phyloP scores from a whole-genome alignment of 306 rosid genomes.

The Corylus avellana region DNA sequence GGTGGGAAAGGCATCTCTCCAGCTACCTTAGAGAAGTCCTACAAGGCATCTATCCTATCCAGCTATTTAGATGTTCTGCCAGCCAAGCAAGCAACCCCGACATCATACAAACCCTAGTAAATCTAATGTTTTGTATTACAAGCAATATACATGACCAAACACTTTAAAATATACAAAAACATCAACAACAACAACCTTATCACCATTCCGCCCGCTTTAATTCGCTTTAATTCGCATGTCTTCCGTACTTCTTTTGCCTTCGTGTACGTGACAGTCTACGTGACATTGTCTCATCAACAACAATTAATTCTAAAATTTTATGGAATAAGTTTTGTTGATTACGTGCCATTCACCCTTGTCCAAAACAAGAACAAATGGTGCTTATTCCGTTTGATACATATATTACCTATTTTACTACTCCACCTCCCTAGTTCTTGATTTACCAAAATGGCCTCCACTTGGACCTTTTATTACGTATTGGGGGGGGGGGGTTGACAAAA shows the following conservation, averaged over 20 bases:
- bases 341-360: slow-evolving; percentile 28
- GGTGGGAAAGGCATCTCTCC: slow-evolving; percentile 60
- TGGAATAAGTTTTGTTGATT: background rate
- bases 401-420: slow-evolving; percentile 24
- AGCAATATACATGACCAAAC: slow-evolving; percentile 30
- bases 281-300: no score
- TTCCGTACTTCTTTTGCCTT: no score
- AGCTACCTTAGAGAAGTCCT: slow-evolving; percentile 37
- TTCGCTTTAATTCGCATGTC: no score
- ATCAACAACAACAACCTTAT: no score
- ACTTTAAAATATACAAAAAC: background rate
- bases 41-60: slow-evolving; percentile 60
- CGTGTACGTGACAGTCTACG: no score
- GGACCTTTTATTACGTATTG: background rate
- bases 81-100: slow-evolving; percentile 37
- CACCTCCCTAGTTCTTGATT: background rate
- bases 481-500: slow-evolving; percentile 11
- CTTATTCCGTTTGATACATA: slow-evolving; percentile 1
- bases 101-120: slow-evolving; percentile 9
- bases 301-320: background rate
- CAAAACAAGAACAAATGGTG: slow-evolving; percentile 6
- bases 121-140: slow-evolving; percentile 27
- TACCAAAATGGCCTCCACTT: slow-evolving; percentile 28
- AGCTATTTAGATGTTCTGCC: slow-evolving; percentile 36
- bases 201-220: no score